Conservation (phyloP, 176 grass and related monocot species). For the Poa annua region DNA sequence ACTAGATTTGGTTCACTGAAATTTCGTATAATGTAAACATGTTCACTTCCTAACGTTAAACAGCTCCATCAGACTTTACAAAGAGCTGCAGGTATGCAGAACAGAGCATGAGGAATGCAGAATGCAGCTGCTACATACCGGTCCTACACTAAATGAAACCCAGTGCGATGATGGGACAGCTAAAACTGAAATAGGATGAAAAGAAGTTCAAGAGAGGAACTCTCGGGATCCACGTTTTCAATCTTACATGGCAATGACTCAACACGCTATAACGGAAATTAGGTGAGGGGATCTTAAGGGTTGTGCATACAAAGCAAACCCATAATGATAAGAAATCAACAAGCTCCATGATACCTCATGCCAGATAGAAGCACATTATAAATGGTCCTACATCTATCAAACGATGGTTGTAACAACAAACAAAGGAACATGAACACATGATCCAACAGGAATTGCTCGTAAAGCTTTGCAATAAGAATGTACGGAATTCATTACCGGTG, state of each 20-base stretch:
- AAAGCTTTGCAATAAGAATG: not conserved
- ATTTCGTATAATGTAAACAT: slow-evolving; percentile 5
- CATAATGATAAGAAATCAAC: not conserved
- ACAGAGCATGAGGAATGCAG: slow-evolving; percentile 32
- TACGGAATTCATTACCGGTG: slow-evolving; percentile 51
- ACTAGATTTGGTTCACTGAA: not conserved
- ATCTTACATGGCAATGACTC: slow-evolving; percentile 84
- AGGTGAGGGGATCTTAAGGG: slow-evolving; percentile 87
- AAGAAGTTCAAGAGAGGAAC: slow-evolving; percentile 61
- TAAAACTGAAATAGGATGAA: slow-evolving; percentile 44
- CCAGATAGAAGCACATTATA: not conserved
- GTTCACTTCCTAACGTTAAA: slow-evolving; percentile 35
- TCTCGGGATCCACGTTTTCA: slow-evolving; percentile 35
- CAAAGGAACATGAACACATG: not conserved
- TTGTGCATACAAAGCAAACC: slow-evolving; percentile 39
- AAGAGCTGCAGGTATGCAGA: not conserved
- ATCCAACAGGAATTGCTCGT: not conserved
- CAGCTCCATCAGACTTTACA: slow-evolving; percentile 19
- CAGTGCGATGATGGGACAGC: slow-evolving; percentile 15
- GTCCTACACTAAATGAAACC: slow-evolving; percentile 21
- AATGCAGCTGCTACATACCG: slow-evolving; percentile 14
- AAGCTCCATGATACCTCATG: not conserved
- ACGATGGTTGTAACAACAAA: not conserved
- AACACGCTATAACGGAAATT: slow-evolving; percentile 64
- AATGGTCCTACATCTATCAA: not conserved